phyloP scores from a whole-genome alignment of 768 basidiomycete genomes.

The Suillus subluteus region DNA sequence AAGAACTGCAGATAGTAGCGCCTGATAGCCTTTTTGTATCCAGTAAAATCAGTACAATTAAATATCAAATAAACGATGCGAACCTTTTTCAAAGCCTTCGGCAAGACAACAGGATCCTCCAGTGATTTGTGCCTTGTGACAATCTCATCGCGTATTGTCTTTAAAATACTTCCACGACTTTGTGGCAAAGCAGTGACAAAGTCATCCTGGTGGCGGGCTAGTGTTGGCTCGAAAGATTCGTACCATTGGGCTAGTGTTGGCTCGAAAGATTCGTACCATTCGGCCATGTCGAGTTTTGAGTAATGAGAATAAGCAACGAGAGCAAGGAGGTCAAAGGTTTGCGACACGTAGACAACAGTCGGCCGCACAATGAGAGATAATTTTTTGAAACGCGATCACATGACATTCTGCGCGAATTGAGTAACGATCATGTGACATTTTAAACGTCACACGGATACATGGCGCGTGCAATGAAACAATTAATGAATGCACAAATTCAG shows the following conservation, averaged over 20 bases:
- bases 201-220: neutral
- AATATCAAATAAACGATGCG: neutral
- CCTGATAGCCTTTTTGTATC: neutral
- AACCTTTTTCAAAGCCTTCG: neutral
- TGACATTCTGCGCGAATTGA: too few relatives aligned
- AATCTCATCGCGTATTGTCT: neutral
- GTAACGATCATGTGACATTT: too few relatives aligned
- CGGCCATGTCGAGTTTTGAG: too few relatives aligned
- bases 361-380: neutral
- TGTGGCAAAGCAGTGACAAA: neutral
- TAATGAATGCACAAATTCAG: neutral
- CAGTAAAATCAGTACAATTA: neutral
- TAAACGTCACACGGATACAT: too few relatives aligned
- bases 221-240: neutral
- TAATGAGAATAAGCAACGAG: too few relatives aligned
- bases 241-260: too few relatives aligned
- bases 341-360: constrained; percentile 1
- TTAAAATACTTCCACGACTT: neutral
- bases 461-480: too few relatives aligned
- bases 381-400: neutral
- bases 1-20: neutral
- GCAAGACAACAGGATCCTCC: neutral
- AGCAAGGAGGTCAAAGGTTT: neutral
- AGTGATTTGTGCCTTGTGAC: neutral
- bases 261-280: too few relatives aligned